phyloP scores from a whole-genome alignment of 202 grass and related monocot species.

The Hordeum pubiflorum region DNA sequence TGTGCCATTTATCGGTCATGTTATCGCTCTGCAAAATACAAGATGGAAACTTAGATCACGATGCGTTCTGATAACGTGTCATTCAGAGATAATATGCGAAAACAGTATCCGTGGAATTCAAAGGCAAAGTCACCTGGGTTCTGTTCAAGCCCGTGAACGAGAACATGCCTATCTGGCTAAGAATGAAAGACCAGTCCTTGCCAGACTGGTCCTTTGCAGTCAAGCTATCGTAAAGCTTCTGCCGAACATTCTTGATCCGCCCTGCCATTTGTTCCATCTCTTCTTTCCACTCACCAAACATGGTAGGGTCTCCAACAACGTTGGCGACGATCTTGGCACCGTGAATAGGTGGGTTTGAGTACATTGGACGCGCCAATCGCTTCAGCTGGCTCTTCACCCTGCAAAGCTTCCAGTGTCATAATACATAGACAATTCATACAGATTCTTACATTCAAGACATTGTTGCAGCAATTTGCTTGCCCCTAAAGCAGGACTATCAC shows the following conservation, averaged over 20 bases:
- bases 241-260: conserved; percentile 88
- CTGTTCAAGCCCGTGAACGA: conserved; percentile 89
- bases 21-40: conserved; percentile 56
- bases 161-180: conserved; percentile 96
- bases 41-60: background rate
- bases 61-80: background rate
- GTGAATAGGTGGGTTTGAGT: conserved; percentile 86
- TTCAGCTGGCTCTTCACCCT: conserved; percentile 99
- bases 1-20: conserved; percentile 87
- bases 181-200: conserved; percentile 96
- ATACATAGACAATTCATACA: background rate
- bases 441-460: background rate
- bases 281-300: conserved; percentile 91
- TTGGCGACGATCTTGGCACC: conserved; percentile 89
- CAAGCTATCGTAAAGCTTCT: conserved; percentile 69
- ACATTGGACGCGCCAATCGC: conserved; percentile 87
- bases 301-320: conserved; percentile 69
- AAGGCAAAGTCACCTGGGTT: conserved; percentile 47
- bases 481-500: background rate
- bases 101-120: background rate
- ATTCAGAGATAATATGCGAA: background rate
- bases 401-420: background rate
- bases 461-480: background rate
- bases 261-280: conserved; percentile 96
- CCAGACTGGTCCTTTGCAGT: conserved; percentile 67